Base-by-base conservation (phyloP, 768 basidiomycete genomes). In the Lentinula guzmanii region DNA sequence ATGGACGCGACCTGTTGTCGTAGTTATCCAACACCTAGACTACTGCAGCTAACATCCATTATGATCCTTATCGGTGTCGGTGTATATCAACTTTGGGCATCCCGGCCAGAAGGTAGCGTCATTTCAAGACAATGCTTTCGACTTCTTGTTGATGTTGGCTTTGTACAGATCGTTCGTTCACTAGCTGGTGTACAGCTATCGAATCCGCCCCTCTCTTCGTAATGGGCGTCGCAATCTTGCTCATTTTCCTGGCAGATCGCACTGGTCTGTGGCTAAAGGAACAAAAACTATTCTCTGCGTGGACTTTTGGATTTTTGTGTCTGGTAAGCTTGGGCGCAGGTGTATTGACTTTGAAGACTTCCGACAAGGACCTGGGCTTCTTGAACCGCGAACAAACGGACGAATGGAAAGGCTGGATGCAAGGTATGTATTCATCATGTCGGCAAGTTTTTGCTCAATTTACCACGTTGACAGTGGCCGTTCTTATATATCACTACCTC, bases 321-420 rank as follows among this genome's bases (percentile, higher is more conserved):
- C 18, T 89, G n/a, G 65, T 72, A 24, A 74, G 79, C 31, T 73
- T 95, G 31, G 74, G 66, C 8, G 72, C 79, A 18, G 94, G 93
- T 4, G 66, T 93, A 51, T 73, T 71, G 9, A 91, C 87, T 1
- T 73, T 91, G 64, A 86, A 85, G 69, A 82, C 82, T 18, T 81
- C 80, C 16, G 91, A 92, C 65, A 92, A 89, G 67, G 93, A 97
- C 68, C 74, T 90, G 56, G 94, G 94, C 0, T 92, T 95, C 73
- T 76, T 97, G 66, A 95, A 93, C 68, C 82, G 94, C 61, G 91
- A 95, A 54, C 93, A 96, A 72, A 96, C 93, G 1, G 93, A 97
- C 65, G 94, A 97, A 74, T 97, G 94, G 94, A 96, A 96, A 72
- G 94, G 94, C 3, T 97, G 94, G 94, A 97, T 97, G 94, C 94